Conservation (phyloP, 371 early-diverging fungal genomes). For the Mortierella sp. region DNA sequence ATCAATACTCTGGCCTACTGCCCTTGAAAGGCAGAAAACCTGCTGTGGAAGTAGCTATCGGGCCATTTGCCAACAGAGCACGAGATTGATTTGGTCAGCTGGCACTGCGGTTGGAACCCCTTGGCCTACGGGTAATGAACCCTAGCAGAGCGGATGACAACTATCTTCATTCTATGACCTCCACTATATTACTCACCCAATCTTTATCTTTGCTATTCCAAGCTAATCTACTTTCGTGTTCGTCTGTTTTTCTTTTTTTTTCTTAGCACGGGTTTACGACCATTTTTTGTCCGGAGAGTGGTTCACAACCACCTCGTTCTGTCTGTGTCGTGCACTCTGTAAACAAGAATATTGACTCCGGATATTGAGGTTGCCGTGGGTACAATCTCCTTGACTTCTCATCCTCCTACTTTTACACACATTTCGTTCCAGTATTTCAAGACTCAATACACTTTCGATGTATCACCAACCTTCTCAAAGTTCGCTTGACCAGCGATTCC, state of each 20-base stretch:
- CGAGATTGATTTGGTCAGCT: neutral
- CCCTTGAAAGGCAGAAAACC: no score
- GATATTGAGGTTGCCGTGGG: neutral
- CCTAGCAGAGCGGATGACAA: neutral
- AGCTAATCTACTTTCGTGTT: conserved; percentile 10
- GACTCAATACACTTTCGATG: neutral
- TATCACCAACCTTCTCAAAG: conserved; percentile 31
- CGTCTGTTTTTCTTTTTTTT: neutral
- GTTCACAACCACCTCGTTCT: conserved; percentile 3
- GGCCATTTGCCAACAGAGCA: no score
- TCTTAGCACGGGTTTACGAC: neutral
- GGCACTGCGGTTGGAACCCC: no score
- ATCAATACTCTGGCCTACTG: neutral
- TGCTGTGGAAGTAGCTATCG: no score
- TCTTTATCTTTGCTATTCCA: neutral
- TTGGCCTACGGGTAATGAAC: no score
- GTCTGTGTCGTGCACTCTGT: neutral
- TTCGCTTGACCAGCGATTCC: conserved; percentile 24
- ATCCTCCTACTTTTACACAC: neutral
- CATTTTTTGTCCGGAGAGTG: neutral
- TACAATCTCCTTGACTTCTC: neutral
- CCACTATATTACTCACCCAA: neutral
- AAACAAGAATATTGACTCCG: neutral
- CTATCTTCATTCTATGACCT: neutral
- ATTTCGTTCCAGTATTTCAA: no score